phyloP scores from a whole-genome alignment of 352 stramenopile species.

The Halophytophthora polymorphica region DNA sequence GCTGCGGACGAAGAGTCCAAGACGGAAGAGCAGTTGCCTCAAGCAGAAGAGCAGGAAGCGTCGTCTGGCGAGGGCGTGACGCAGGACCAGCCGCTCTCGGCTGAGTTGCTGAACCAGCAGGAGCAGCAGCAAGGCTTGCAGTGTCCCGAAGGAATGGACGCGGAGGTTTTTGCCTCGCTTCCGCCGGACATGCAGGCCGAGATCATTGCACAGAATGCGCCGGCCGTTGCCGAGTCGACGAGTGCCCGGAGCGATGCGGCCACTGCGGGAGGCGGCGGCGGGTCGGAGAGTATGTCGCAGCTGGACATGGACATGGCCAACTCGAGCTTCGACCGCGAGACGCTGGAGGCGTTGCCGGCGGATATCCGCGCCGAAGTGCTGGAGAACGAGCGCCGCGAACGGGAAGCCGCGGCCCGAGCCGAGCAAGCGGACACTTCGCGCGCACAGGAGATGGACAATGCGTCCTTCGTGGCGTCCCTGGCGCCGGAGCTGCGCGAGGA shows the following conservation, averaged over 20 bases:
- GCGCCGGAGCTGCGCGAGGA: constrained; percentile 94
- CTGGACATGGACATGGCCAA: constrained; percentile 83
- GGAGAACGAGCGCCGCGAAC: constrained; percentile 93
- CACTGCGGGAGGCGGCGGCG: constrained; percentile 23
- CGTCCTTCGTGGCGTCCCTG: constrained; percentile 96
- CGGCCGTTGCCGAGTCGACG: constrained; percentile 24
- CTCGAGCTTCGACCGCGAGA: constrained; percentile 93
- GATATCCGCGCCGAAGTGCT: constrained; percentile 97
- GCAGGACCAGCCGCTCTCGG: constrained; percentile 14
- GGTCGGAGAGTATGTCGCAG: constrained; percentile 70
- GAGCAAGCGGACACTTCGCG: constrained; percentile 89
- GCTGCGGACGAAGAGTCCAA: constrained; percentile 29
- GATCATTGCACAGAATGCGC: constrained; percentile 83
- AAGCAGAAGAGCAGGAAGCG: constrained; percentile 12
- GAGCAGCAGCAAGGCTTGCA: constrained; percentile 26
- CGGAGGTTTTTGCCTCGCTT: constrained; percentile 95
- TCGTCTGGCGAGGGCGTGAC: constrained; percentile 17
- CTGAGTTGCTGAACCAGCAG: constrained; percentile 17
- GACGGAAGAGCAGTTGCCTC: constrained; percentile 24
- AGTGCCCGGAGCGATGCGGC: constrained; percentile 29
- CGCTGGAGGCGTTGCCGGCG: constrained; percentile 93
- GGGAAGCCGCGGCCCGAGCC: constrained; percentile 66
- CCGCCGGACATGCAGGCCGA: constrained; percentile 97
- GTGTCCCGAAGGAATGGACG: constrained; percentile 95
- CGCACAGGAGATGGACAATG: constrained; percentile 98